A percentile compares a stretch with the other conserved stretches of the same genome.
phyloP scores from a whole-genome alignment of 768 basidiomycete genomes.

The Mycena indigotica region DNA sequence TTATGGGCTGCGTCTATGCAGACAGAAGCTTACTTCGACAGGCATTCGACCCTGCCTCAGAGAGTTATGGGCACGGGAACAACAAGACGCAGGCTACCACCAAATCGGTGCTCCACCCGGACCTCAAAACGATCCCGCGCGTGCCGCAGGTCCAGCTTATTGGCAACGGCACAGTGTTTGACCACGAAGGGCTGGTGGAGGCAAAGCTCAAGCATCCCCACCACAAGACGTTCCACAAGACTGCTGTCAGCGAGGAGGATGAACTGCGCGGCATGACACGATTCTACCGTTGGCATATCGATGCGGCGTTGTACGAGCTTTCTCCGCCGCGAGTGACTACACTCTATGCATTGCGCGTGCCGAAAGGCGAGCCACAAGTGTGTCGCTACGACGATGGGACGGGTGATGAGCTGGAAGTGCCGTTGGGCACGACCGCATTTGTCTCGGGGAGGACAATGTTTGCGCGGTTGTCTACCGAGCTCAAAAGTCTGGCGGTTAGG shows the following conservation, averaged over 20 bases:
- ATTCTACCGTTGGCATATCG: constrained; percentile 93
- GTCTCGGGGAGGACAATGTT: constrained; percentile 84
- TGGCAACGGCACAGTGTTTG: constrained; percentile 79
- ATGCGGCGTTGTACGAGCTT: constrained; percentile 79
- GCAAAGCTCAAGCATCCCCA: constrained; percentile 84
- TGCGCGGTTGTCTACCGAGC: constrained; percentile 65
- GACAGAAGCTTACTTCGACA: constrained; percentile 30
- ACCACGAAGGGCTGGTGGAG: constrained; percentile 79
- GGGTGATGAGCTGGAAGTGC: constrained; percentile 78
- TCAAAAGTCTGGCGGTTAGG: constrained; percentile 82
- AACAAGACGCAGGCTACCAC: constrained; percentile 76
- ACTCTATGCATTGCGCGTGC: constrained; percentile 77
- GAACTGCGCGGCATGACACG: constrained; percentile 74
- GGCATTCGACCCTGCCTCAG: constrained; percentile 71
- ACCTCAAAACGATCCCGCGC: constrained; percentile 87
- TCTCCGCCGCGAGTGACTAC: constrained; percentile 85
- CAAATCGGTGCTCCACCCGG: constrained; percentile 84
- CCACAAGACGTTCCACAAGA: constrained; percentile 88
- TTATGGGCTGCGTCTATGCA: background rate
- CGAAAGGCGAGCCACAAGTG: constrained; percentile 62
- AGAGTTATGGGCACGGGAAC: constrained; percentile 84
- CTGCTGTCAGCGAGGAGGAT: constrained; percentile 69
- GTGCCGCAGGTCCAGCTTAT: constrained; percentile 91
- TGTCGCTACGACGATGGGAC: constrained; percentile 86
- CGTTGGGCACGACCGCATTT: constrained; percentile 87